A percentile compares a stretch with the other conserved stretches of the same genome.
phyloP scores from a whole-genome alignment of 2,329 filamentous ascomycete genomes.

The Colletotrichum lindemuthianum region DNA sequence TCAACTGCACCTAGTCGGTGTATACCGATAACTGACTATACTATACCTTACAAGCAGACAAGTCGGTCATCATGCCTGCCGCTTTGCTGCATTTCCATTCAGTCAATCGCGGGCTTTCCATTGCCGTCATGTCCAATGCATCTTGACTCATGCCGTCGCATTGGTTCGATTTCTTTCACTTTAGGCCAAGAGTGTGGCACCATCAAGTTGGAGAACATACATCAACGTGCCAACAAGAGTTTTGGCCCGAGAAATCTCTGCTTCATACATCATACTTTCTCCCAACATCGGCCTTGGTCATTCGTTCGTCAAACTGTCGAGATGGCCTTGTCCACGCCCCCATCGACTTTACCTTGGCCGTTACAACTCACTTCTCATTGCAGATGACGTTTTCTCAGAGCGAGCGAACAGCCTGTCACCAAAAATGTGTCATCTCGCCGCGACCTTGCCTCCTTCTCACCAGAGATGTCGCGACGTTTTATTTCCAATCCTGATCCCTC shows the following conservation, averaged over 20 bases:
- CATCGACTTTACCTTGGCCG: neutral
- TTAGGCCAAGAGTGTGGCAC: conserved; percentile 20
- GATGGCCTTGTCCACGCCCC: neutral
- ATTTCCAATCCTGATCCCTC: neutral
- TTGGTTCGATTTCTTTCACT: conserved; percentile 14
- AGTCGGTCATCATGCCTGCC: neutral
- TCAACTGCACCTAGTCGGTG: too few species aligned
- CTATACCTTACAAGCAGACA: neutral
- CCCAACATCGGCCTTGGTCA: conserved; percentile 7
- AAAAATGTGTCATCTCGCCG: neutral
- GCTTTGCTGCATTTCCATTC: conserved; percentile 14
- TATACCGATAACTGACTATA: neutral
- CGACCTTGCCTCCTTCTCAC: neutral
- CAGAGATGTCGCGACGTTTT: neutral
- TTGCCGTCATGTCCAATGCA: conserved; percentile 20
- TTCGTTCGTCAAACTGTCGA: conserved; percentile 9
- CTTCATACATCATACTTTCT: neutral
- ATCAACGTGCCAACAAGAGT: conserved; percentile 14
- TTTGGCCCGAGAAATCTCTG: conserved; percentile 7
- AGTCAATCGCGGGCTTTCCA: conserved; percentile 6
- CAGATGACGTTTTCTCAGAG: neutral
- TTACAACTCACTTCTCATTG: conserved; percentile 5
- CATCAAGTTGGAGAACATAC: conserved; percentile 18
- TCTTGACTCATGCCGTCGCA: conserved; percentile 35
- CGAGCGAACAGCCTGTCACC: conserved; percentile 6